phyloP scores from a whole-genome alignment of 225 moss, liverwort and hornwort genomes.

The Asterella californica region DNA sequence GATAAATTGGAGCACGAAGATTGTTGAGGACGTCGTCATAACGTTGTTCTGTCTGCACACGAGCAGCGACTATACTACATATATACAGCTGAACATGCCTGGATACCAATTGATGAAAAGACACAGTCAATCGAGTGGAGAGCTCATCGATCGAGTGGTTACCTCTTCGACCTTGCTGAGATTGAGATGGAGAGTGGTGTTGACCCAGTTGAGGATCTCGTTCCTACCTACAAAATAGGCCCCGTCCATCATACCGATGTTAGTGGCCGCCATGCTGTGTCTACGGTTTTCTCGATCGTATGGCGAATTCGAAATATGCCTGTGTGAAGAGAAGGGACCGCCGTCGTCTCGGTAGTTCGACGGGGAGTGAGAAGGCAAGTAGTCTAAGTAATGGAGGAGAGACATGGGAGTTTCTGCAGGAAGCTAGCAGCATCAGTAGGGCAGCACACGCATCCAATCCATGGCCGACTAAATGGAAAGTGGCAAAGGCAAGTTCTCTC shows the following conservation, averaged over 20 bases:
- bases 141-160: not conserved
- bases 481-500: not conserved
- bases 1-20: no score
- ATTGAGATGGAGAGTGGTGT: constrained; percentile 78
- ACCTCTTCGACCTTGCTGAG: constrained; percentile 96
- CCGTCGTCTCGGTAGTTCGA: constrained; percentile 16
- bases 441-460: constrained; percentile 24
- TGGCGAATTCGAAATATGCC: constrained; percentile 19
- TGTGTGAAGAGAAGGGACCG: constrained; percentile 4
- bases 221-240: constrained; percentile 93
- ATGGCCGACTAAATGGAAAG: constrained; percentile 21
- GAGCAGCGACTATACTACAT: no score
- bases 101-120: no score
- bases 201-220: constrained; percentile 93
- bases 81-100: no score
- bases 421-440: constrained; percentile 17
- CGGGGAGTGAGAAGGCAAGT: constrained; percentile 24
- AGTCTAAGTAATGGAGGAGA: constrained; percentile 37
- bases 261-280: constrained; percentile 64
- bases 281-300: constrained; percentile 19
- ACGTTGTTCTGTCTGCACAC: no score
- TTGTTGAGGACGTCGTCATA: no score
- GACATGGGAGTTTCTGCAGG: constrained; percentile 33
- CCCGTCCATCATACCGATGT: constrained; percentile 93
- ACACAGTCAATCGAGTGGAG: not conserved